Evolutionary conservation across 2,329 filamentous ascomycete genomes (phyloP), one percentile per base, ranked within the genome.

Genomic region (Talaromyces sp.): DNA sequence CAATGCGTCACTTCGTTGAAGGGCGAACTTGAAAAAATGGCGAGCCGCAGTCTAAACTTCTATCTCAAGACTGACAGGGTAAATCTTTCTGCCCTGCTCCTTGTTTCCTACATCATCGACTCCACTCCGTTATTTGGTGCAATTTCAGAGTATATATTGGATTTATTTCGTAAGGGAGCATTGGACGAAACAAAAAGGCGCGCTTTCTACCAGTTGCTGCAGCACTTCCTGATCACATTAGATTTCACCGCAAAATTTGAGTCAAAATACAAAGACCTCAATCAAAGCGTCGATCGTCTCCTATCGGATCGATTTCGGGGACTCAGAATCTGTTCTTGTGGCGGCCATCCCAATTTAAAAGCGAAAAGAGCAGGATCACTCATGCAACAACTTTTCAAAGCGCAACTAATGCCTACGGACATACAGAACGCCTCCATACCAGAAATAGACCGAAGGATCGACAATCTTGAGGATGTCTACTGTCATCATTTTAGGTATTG

Each of bases 391-490:
- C 52, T 57, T n/a, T 57, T 39, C 11, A n/a, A 39, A 2, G 33
- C 33, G 0, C 3, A 15, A 2, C 39, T 57, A 10, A 37, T 57
- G 52, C 52, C 52, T 39, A 37, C 33, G 19, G 52, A 57, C n/a
- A 35, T 60, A 33, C 10, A 5, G 4, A n/a, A 27, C 6, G 22
- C 17, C 6, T 41, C 37, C 17, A 22, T 22, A 1, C 0, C 15
- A 6, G 15, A 10, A 2, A n/a, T 25, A 35, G 35, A 13, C 15
- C 5, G 22, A 3, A 33, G 39, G 15, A 2, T 86, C 0, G 25
- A 50, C 0, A 31, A 3, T 2, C 47, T 50, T 13, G 22, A 2
- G 3, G 22, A 50, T 6, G 45, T 49, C 17, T 15, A 11, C 7
- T 27, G 22, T 50, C 13, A 11, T 13, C 47, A 50, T 50, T 50